These are phyloP conservation scores for Neonectria punicea DNA, from an alignment of 2,329 filamentous ascomycete genomes.

Conservation along the genomic window DNA sequence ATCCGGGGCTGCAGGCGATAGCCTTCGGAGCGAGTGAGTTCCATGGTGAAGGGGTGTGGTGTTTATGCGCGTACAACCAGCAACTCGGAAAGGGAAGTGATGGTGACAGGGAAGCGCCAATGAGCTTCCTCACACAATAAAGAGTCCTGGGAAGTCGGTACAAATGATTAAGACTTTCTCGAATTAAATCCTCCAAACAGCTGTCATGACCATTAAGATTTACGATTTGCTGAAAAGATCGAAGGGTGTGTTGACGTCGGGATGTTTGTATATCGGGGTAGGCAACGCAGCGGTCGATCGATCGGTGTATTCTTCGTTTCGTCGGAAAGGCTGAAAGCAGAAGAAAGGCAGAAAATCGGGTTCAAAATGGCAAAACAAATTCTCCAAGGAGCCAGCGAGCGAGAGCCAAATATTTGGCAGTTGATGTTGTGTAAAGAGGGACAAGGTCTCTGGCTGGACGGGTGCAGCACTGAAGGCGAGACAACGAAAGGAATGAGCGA, in stretches of 20 bases:
- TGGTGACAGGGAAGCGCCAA: slow-evolving; percentile 17
- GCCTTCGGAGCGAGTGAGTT: slow-evolving; percentile 30
- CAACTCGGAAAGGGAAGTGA: slow-evolving; percentile 14
- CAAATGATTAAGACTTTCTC: slow-evolving; percentile 20
- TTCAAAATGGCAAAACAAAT: slow-evolving; percentile 21
- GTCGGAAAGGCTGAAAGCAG: slow-evolving; percentile 32
- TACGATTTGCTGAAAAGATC: slow-evolving; percentile 23
- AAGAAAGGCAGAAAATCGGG: slow-evolving; percentile 23
- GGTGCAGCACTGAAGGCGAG: slow-evolving; percentile 23
- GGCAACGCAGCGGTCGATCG: slow-evolving; percentile 20
- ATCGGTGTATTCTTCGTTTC: slow-evolving; percentile 34
- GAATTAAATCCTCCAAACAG: slow-evolving; percentile 31
- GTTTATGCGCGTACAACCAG: slow-evolving; percentile 21
- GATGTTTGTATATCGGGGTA: slow-evolving; percentile 11
- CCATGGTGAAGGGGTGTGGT: slow-evolving; percentile 29
- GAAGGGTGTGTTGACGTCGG: slow-evolving; percentile 19
- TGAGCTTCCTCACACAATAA: slow-evolving; percentile 26
- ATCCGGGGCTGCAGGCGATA: slow-evolving; percentile 43
- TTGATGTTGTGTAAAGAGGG: slow-evolving; percentile 38
- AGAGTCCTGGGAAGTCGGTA: slow-evolving; percentile 14
- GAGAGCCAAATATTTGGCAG: slow-evolving; percentile 27
- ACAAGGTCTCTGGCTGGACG: slow-evolving; percentile 29
- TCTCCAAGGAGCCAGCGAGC: slow-evolving; percentile 35
- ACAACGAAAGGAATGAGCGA: slow-evolving; percentile 38
- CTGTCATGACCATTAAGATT: slow-evolving; percentile 38